Conservation (phyloP, 306 rosid species). For the Begonia peltatifolia region DNA sequence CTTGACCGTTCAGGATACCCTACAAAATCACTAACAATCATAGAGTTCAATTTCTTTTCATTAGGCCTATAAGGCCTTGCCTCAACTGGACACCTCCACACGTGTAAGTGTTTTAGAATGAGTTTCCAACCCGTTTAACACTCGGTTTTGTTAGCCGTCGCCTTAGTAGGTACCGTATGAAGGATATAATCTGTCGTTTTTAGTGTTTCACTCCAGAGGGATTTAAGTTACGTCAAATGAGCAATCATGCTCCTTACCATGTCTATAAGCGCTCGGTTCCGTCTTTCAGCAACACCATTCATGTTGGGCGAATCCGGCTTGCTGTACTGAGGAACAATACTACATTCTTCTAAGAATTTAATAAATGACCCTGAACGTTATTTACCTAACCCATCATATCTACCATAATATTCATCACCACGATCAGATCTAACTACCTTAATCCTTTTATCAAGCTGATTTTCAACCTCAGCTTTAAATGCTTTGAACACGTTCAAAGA, state of each 20-base stretch:
- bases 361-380: not conserved
- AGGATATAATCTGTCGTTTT: not conserved
- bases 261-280: not conserved
- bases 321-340: not conserved
- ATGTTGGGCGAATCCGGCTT: not conserved
- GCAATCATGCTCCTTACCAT: too few relatives aligned
- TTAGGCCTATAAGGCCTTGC: too few relatives aligned
- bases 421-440: not conserved
- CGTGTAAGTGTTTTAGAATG: too few relatives aligned
- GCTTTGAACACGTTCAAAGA: too few relatives aligned
- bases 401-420: not conserved
- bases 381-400: not conserved
- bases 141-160: too few relatives aligned
- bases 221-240: too few relatives aligned
- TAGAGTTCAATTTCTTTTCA: too few relatives aligned
- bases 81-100: too few relatives aligned
- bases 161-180: too few relatives aligned
- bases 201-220: not conserved
- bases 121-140: too few relatives aligned
- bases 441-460: not conserved
- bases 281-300: not conserved
- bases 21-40: too few relatives aligned
- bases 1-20: too few relatives aligned
- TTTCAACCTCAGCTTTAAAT: not conserved
- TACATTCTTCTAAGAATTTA: not conserved